Percentiles rank a stretch among this genome's conserved stretches.
phyloP scores from a whole-genome alignment of 768 basidiomycete species.

The Kondoa subrosea region DNA sequence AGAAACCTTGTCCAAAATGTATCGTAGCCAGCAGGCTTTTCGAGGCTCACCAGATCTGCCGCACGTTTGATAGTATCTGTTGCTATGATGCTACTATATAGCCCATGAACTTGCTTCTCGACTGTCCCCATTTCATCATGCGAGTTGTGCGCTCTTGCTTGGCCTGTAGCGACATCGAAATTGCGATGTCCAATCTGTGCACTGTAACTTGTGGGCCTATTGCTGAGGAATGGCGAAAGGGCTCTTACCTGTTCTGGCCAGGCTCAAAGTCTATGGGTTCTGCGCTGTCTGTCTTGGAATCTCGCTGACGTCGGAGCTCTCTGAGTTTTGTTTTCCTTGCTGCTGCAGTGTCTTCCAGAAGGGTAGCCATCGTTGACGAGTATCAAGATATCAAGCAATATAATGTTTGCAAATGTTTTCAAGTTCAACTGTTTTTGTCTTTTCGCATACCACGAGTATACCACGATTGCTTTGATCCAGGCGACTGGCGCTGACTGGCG shows the following conservation, averaged over 20 bases:
- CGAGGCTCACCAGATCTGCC: slow-evolving; percentile 69
- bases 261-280: slow-evolving; percentile 9
- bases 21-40: no score
- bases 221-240: not conserved
- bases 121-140: slow-evolving; percentile 58
- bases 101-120: slow-evolving; percentile 63
- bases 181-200: slow-evolving; percentile 39
- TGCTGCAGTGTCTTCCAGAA: slow-evolving; percentile 30
- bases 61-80: slow-evolving; percentile 71
- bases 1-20: not conserved
- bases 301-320: slow-evolving; percentile 23
- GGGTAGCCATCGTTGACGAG: slow-evolving; percentile 10
- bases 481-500: no score
- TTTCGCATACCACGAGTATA: no score
- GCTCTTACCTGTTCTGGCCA: slow-evolving; percentile 5
- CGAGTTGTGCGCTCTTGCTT: slow-evolving; percentile 48
- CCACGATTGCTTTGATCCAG: no score
- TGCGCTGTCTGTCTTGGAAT: slow-evolving; percentile 28
- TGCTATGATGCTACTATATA: slow-evolving; percentile 65
- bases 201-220: not conserved
- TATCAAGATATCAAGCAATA: no score
- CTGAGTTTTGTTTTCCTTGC: slow-evolving; percentile 32
- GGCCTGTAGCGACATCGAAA: slow-evolving; percentile 76
- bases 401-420: no score
- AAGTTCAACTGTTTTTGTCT: no score